Evolutionary conservation across 1,139 yeast species (phyloP).

Genomic region (Yamadazyma spencermartinsiae): DNA sequence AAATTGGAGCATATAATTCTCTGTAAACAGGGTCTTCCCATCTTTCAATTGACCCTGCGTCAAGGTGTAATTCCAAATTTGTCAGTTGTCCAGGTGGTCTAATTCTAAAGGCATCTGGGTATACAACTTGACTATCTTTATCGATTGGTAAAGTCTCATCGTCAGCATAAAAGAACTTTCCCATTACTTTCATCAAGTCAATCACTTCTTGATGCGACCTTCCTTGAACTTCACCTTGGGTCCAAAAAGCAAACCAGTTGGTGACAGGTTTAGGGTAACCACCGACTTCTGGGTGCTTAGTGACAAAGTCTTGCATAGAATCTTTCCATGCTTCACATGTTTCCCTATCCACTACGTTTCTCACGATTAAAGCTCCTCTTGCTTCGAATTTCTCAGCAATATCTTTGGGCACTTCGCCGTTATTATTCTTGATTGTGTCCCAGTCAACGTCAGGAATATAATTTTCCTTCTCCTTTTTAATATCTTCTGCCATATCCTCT

Average conservation of each 20-base stretch:
- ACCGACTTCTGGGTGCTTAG: slow-evolving; percentile 29
- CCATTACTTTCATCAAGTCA: slow-evolving; percentile 28
- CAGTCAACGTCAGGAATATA: slow-evolving; percentile 21
- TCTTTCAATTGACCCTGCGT: slow-evolving; percentile 48
- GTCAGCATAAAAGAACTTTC: slow-evolving; percentile 34
- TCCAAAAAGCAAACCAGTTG: slow-evolving; percentile 42
- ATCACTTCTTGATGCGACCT: slow-evolving; percentile 41
- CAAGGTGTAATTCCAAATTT: slow-evolving; percentile 43
- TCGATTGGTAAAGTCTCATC: slow-evolving; percentile 26
- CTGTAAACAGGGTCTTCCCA: slow-evolving; percentile 33
- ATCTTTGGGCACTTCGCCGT: slow-evolving; percentile 16
- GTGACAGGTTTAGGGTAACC: slow-evolving; percentile 34
- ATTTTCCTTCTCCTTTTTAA: slow-evolving; percentile 16
- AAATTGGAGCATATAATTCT: slow-evolving; percentile 36
- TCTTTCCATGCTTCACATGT: slow-evolving; percentile 21
- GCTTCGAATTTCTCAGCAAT: slow-evolving; percentile 13
- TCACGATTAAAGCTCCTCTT: slow-evolving; percentile 23
- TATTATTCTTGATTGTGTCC: slow-evolving; percentile 15
- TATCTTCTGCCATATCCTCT: slow-evolving; percentile 17
- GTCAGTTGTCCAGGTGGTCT: slow-evolving; percentile 41
- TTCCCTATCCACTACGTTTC: slow-evolving; percentile 19
- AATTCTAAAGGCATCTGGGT: slow-evolving; percentile 42
- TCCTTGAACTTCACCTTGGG: slow-evolving; percentile 41
- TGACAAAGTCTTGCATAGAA: slow-evolving; percentile 21
- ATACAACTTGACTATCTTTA: slow-evolving; percentile 30